phyloP scores from a whole-genome alignment of 2,329 filamentous ascomycete species.

The Nigrospora osmanthi region DNA sequence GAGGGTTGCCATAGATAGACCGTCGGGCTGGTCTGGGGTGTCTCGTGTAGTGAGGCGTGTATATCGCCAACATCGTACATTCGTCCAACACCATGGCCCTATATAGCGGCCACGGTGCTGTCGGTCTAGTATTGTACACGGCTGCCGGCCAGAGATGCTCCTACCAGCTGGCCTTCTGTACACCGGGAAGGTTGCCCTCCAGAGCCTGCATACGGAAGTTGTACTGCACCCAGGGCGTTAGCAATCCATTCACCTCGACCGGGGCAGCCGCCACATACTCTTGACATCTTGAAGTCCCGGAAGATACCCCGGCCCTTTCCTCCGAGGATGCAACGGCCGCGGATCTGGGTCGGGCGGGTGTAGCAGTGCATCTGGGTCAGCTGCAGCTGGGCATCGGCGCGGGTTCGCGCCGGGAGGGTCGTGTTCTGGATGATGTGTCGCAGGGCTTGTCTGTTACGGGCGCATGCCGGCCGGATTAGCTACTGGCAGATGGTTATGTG shows the following conservation, averaged over 20 bases:
- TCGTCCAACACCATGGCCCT: too few relatives aligned
- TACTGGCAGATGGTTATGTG: not conserved
- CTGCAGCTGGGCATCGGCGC: constrained; percentile 88
- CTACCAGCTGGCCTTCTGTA: constrained; percentile 96
- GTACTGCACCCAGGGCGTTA: constrained; percentile 50
- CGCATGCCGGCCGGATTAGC: constrained; percentile 1
- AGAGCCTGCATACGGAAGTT: constrained; percentile 89
- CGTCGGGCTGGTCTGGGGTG: too few relatives aligned
- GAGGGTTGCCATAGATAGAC: too few relatives aligned
- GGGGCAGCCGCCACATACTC: constrained; percentile 53
- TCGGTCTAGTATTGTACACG: too few relatives aligned
- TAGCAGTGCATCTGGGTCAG: constrained; percentile 94
- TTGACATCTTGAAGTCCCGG: constrained; percentile 82
- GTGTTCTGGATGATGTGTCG: constrained; percentile 93
- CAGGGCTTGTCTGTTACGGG: constrained; percentile 66
- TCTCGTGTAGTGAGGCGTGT: too few relatives aligned
- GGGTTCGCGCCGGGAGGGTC: constrained; percentile 69
- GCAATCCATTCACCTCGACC: constrained; percentile 5
- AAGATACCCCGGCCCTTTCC: constrained; percentile 89
- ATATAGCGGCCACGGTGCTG: too few relatives aligned
- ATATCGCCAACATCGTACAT: too few relatives aligned
- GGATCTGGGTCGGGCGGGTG: constrained; percentile 86
- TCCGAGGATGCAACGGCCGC: constrained; percentile 85
- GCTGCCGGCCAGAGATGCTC: too few relatives aligned
- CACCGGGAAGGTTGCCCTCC: constrained; percentile 78